phyloP scores from a whole-genome alignment of 345 rosid species.

The Salix dunnii region DNA sequence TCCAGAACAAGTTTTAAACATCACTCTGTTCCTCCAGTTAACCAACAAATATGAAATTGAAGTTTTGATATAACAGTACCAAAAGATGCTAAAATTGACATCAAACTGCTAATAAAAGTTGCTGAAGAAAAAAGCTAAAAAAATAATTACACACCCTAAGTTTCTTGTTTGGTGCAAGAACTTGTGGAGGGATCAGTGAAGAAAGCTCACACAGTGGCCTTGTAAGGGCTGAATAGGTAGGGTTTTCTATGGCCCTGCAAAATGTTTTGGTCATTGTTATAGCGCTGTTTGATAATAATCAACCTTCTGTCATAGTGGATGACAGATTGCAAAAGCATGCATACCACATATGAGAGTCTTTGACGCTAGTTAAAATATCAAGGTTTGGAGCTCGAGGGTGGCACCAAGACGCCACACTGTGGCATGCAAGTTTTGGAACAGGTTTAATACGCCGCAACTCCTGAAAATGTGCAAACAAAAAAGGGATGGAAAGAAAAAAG shows the following conservation, averaged over 20 bases:
- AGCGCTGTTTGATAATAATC: neutral
- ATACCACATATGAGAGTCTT: slow-evolving; percentile 99
- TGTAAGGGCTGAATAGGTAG: slow-evolving; percentile 94
- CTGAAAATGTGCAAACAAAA: slow-evolving; percentile 31
- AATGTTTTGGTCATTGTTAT: neutral
- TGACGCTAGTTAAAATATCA: slow-evolving; percentile 87
- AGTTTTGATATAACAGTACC: neutral
- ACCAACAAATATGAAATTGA: neutral
- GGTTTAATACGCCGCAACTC: slow-evolving; percentile 97
- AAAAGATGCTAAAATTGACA: neutral
- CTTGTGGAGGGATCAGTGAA: slow-evolving; percentile 86
- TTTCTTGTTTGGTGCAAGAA: slow-evolving; percentile 81
- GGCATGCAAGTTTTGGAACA: slow-evolving; percentile 89
- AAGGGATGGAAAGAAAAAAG: neutral
- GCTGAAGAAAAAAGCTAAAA: slow-evolving; percentile 8
- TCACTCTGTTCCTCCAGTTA: neutral
- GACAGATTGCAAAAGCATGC: neutral
- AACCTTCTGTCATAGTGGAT: too few species aligned
- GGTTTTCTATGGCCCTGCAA: slow-evolving; percentile 97
- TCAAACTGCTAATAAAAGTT: neutral
- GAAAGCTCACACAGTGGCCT: slow-evolving; percentile 98
- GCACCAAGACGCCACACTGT: slow-evolving; percentile 99
- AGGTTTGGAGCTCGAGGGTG: slow-evolving; percentile 99
- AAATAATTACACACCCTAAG: slow-evolving; percentile 59
- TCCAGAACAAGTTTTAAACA: neutral